A percentile compares a stretch with the other conserved stretches of the same genome.
phyloP scores from a whole-genome alignment of 345 rosid genomes.

The Citrus maxima region DNA sequence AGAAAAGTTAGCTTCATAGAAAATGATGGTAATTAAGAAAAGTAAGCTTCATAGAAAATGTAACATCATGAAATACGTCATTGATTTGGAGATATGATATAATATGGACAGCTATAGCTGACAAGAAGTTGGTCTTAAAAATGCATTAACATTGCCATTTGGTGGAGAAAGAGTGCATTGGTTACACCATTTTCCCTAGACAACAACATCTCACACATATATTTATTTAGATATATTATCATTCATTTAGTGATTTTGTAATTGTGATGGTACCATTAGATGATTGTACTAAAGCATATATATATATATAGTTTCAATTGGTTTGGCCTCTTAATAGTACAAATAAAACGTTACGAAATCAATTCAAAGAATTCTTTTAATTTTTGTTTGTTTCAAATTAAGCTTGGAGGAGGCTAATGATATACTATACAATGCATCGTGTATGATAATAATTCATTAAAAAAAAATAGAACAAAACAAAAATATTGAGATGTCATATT shows the following conservation, averaged over 20 bases:
- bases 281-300: too few relatives aligned
- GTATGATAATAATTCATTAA: too few relatives aligned
- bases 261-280: too few relatives aligned
- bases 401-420: too few relatives aligned
- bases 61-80: not conserved
- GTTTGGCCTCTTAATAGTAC: too few relatives aligned
- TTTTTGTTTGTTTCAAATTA: too few relatives aligned
- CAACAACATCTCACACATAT: not conserved
- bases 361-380: too few relatives aligned
- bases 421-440: too few relatives aligned
- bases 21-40: not conserved
- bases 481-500: not conserved
- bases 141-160: not conserved
- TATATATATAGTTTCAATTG: too few relatives aligned
- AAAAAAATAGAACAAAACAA: too few relatives aligned
- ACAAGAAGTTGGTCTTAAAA: not conserved
- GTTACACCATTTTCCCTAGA: not conserved
- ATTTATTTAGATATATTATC: not conserved
- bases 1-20: not conserved
- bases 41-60: too few relatives aligned
- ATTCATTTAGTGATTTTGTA: not conserved
- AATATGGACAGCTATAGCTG: not conserved
- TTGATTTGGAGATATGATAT: not conserved
- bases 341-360: too few relatives aligned
- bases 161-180: not conserved